Evolutionary conservation across 2,329 filamentous ascomycete genomes (phyloP), one percentile per base, ranked within the genome.

Genomic region (Pseudogymnoascus sp.): DNA sequence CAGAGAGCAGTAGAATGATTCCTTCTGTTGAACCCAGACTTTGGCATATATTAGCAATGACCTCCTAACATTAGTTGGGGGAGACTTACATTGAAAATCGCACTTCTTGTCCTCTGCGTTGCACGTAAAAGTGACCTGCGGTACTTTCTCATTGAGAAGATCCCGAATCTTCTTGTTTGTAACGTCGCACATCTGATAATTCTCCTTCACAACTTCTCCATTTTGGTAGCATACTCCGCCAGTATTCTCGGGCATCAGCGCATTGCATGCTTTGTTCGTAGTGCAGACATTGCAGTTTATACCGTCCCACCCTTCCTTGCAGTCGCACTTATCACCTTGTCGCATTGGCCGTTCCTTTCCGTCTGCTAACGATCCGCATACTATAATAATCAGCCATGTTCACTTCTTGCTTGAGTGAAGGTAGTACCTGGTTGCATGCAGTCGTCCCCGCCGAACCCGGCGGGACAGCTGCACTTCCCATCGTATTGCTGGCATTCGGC

Each of bases 211-310:
- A 9, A 95, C 88, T 68, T 96, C 85, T 51, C 93, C 93, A 68
- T 93, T 88, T 71, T 90, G 88, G 74, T 97, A 97, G 78, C 94
- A 99, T 9, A 96, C 87, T 33, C 92, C 94, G 51, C 88, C 91
- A 65, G 91, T 84, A 3, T 84, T 84, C 12, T 88, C 86, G 3
- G 91, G 90, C 87, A 96, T 96, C 75, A 99, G 79, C 35, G 90
- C 87, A 73, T 94, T 85, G 72, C 94, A 99, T 13, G 90, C 92
- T 68, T 88, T 80, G 73, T 97, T 82, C 3, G 86, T 85, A 64
- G 88, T 86, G 76, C 94, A 99, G 62, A 99, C 91, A 71, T 94
- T 99, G 84, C 94, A 99, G 79, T 99, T 99, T 77, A 99, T 93
- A 66, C 94, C 94, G 41, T 84, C 84, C 94, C 94, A 99, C 62